Evolutionary conservation across 805 yeast genomes (phyloP).

Genomic region (Cyberlindnera subsufficiens): DNA sequence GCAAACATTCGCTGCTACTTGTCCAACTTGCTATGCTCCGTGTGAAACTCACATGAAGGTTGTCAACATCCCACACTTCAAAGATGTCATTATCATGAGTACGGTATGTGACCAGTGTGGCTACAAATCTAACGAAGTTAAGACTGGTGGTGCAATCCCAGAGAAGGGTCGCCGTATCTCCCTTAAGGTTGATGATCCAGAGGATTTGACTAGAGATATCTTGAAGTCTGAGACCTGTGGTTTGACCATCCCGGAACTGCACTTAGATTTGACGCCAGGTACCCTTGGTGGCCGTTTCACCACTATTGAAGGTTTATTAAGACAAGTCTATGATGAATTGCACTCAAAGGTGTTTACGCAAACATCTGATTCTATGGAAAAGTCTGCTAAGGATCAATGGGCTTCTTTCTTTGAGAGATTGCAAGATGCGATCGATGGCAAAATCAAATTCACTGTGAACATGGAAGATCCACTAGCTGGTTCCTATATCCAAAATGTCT

Average conservation of each 20-base stretch:
- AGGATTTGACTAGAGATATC: constrained; percentile 91
- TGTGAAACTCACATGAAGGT: constrained; percentile 96
- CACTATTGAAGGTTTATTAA: constrained; percentile 87
- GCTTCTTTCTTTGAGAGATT: constrained; percentile 64
- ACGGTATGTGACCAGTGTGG: constrained; percentile 92
- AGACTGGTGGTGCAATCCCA: constrained; percentile 97
- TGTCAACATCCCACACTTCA: constrained; percentile 95
- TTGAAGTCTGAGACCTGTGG: constrained; percentile 93
- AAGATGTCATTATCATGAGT: constrained; percentile 94
- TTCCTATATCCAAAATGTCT: constrained; percentile 94
- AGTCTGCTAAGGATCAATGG: constrained; percentile 77
- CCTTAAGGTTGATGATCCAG: constrained; percentile 71
- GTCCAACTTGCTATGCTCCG: constrained; percentile 79
- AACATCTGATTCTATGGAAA: constrained; percentile 89
- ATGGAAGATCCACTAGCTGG: constrained; percentile 96
- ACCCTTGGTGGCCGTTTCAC: constrained; percentile 98
- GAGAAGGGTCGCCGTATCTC: constrained; percentile 71
- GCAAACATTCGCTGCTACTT: constrained; percentile 86
- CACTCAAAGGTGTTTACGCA: constrained; percentile 78
- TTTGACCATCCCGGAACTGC: constrained; percentile 77
- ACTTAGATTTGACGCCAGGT: constrained; percentile 89
- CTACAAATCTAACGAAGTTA: constrained; percentile 93
- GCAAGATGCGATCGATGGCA: constrained; percentile 76
- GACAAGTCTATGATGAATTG: constrained; percentile 86
- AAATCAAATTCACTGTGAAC: constrained; percentile 70